These are phyloP conservation scores for Striga hermonthica DNA, from an alignment of 305 asterid genomes.

Conservation along the genomic window DNA sequence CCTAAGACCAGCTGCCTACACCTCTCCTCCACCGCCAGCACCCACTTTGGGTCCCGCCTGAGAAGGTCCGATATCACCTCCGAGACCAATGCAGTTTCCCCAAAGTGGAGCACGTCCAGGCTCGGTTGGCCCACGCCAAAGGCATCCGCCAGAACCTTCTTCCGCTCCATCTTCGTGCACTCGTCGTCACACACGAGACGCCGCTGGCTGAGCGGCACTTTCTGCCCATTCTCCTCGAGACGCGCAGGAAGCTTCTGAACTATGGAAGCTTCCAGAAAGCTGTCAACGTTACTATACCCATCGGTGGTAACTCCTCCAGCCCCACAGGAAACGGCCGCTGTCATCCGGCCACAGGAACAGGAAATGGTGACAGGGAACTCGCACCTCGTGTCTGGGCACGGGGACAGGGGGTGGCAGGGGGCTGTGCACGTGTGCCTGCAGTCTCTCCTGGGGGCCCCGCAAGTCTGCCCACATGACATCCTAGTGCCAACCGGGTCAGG, in stretches of 20 bases:
- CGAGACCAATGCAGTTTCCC: conserved; percentile 66
- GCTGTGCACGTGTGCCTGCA: conserved; percentile 85
- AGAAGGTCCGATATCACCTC: conserved; percentile 82
- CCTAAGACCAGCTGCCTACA: conserved; percentile 83
- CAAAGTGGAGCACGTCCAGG: conserved; percentile 78
- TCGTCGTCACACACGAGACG: conserved; percentile 85
- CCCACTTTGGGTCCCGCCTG: conserved; percentile 94
- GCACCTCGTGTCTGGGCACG: conserved; percentile 83
- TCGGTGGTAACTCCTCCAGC: conserved; percentile 48
- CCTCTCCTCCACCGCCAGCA: conserved; percentile 77
- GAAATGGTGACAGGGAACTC: conserved; percentile 76
- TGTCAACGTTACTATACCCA: conserved; percentile 44
- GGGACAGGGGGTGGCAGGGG: conserved; percentile 71
- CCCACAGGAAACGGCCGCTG: conserved; percentile 85
- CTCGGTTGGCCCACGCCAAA: conserved; percentile 65
- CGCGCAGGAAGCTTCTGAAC: conserved; percentile 66
- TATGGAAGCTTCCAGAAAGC: conserved; percentile 62
- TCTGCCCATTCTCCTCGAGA: conserved; percentile 64
- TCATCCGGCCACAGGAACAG: conserved; percentile 45
- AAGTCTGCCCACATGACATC: conserved; percentile 79
- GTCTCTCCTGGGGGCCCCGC: conserved; percentile 96
- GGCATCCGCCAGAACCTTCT: conserved; percentile 90
- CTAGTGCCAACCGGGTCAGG: conserved; percentile 46
- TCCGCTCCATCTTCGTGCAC: conserved; percentile 77
- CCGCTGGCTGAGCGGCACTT: conserved; percentile 77